Conservation (phyloP, 148 eudicot genomes). For the Heliosperma pusillum region DNA sequence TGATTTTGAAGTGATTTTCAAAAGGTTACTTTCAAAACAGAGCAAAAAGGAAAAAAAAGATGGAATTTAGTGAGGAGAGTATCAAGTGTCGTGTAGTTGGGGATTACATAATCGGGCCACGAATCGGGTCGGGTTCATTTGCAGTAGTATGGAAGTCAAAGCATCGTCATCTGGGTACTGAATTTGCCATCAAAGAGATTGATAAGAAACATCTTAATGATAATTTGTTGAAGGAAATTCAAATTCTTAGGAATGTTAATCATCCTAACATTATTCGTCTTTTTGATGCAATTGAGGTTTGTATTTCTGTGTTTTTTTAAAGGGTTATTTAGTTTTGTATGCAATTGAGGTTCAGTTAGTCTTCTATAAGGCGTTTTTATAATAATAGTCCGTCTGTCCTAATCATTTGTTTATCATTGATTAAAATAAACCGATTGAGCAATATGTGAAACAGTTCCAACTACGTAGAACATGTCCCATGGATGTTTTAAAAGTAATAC, state of each 20-base stretch:
- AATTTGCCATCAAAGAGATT: constrained; percentile 54
- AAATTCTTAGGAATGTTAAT: constrained; percentile 38
- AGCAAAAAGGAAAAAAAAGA: constrained; percentile 15
- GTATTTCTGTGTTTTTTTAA: background rate
- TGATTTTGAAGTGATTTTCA: constrained; percentile 8
- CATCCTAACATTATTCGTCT: constrained; percentile 56
- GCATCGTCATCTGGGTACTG: constrained; percentile 37
- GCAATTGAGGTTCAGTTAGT: no score
- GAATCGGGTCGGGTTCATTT: constrained; percentile 56
- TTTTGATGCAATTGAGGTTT: constrained; percentile 47
- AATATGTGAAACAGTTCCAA: no score
- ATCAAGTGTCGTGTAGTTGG: constrained; percentile 34
- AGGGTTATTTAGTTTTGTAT: background rate
- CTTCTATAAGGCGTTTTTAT: no score
- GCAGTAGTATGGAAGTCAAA: constrained; percentile 49
- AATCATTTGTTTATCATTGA: no score
- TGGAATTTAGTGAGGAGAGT: constrained; percentile 31
- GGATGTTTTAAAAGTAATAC: no score
- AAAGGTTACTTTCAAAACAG: background rate
- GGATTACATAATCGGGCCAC: constrained; percentile 41
- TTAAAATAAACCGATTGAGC: no score
- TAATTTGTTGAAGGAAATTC: constrained; percentile 49
- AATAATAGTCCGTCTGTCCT: no score
- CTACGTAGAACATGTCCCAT: no score
- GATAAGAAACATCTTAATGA: constrained; percentile 49